phyloP scores from a whole-genome alignment of 345 rosid species.

The Barbarea vulgaris region DNA sequence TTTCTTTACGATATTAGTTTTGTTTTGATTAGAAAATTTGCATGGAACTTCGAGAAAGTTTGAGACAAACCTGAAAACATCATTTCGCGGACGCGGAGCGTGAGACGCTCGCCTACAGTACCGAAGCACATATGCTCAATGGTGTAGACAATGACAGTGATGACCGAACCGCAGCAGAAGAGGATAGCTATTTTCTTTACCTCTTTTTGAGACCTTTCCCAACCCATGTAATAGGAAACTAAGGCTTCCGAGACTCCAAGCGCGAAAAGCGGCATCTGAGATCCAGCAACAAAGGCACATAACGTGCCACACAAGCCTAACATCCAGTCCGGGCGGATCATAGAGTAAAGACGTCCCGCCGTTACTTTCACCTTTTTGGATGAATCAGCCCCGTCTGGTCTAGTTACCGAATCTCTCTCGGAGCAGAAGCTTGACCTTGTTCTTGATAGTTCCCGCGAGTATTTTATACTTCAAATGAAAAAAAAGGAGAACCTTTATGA shows the following conservation, averaged over 20 bases:
- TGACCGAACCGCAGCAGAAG: constrained; percentile 65
- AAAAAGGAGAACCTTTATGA: not conserved
- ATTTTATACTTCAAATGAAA: constrained; percentile 47
- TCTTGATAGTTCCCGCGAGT: constrained; percentile 70
- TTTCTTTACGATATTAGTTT: not conserved
- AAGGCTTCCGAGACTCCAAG: constrained; percentile 94
- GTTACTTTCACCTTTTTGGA: constrained; percentile 51
- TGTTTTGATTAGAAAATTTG: not conserved
- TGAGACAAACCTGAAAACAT: constrained; percentile 68
- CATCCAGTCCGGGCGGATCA: constrained; percentile 86
- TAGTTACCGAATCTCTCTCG: constrained; percentile 69
- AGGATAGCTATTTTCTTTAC: constrained; percentile 71
- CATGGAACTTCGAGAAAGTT: too few species aligned
- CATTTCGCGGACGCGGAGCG: constrained; percentile 82
- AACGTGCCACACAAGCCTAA: constrained; percentile 75
- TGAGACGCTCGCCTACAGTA: constrained; percentile 91
- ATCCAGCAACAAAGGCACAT: constrained; percentile 76
- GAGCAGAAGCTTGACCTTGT: constrained; percentile 76
- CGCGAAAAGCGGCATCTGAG: constrained; percentile 95
- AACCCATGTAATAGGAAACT: constrained; percentile 75
- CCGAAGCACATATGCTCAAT: constrained; percentile 76
- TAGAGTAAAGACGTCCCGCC: constrained; percentile 64
- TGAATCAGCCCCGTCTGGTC: constrained; percentile 51
- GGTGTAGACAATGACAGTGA: constrained; percentile 65
- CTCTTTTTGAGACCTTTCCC: constrained; percentile 74